A percentile compares a stretch with the other conserved stretches of the same genome.
phyloP scores from a whole-genome alignment of 805 yeast genomes.

The Candida hungchunana region DNA sequence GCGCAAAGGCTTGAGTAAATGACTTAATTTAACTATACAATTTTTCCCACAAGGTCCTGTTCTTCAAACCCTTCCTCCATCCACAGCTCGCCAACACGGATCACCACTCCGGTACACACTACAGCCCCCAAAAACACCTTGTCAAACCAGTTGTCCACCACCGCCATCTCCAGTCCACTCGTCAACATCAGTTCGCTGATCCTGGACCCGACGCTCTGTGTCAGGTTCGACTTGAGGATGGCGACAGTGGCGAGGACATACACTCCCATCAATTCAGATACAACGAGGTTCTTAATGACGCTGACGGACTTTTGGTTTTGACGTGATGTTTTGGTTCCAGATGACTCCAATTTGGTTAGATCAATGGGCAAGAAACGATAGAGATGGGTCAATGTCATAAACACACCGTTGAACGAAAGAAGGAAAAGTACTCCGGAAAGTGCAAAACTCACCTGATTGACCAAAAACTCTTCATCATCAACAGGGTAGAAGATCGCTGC shows the following conservation, averaged over 20 bases:
- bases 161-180: constrained; percentile 14
- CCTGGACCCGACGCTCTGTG: constrained; percentile 30
- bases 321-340: constrained; percentile 3
- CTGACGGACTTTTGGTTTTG: constrained; percentile 28
- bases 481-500: constrained; percentile 30
- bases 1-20: background rate
- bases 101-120: constrained; percentile 25
- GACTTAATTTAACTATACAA: constrained; percentile 1
- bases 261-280: constrained; percentile 36
- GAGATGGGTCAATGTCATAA: constrained; percentile 54
- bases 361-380: constrained; percentile 34
- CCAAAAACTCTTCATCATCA: constrained; percentile 33
- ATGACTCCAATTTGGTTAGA: constrained; percentile 24
- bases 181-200: constrained; percentile 30
- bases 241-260: constrained; percentile 37
- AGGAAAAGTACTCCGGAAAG: constrained; percentile 56
- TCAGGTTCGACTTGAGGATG: constrained; percentile 36
- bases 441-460: constrained; percentile 39
- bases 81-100: constrained; percentile 20
- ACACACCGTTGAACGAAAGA: constrained; percentile 62
- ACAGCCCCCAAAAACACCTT: constrained; percentile 32
- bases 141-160: constrained; percentile 39
- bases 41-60: constrained; percentile 10
- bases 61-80: constrained; percentile 24
- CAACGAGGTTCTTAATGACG: constrained; percentile 34